Conservation (phyloP, 805 yeast species). For the Blastobotrys robertii region DNA sequence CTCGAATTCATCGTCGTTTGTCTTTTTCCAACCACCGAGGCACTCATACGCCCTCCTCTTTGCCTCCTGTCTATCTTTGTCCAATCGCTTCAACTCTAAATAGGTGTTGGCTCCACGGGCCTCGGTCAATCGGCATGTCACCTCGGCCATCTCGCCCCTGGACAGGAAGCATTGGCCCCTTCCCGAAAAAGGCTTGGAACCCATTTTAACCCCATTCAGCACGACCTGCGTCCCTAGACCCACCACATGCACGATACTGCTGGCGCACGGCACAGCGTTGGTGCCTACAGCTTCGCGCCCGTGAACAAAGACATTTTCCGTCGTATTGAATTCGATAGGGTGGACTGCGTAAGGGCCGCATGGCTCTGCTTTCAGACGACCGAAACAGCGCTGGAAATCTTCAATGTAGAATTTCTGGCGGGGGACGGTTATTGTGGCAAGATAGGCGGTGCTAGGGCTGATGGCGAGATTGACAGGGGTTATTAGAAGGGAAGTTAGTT, state of each 20-base stretch:
- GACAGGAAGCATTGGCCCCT: conserved; percentile 16
- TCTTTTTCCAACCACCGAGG: no score
- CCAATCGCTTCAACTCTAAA: no score
- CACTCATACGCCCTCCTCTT: no score
- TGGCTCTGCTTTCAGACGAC: neutral
- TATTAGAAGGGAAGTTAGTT: conserved; percentile 30
- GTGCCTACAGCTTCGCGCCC: neutral
- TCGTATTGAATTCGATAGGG: neutral
- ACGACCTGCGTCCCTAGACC: conserved; percentile 13
- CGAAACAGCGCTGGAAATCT: conserved; percentile 28
- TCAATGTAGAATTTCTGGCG: conserved; percentile 4
- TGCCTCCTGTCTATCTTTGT: no score
- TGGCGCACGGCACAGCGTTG: conserved; percentile 11
- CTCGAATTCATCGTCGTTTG: no score
- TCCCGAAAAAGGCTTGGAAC: conserved; percentile 14
- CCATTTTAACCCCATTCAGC: conserved; percentile 21
- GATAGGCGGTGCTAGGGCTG: conserved; percentile 16
- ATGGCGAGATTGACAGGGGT: conserved; percentile 20
- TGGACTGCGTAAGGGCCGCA: neutral
- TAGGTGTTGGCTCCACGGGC: no score
- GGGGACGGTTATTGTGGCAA: conserved; percentile 24
- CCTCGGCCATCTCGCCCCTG: no score
- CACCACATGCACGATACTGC: conserved; percentile 3
- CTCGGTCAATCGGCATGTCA: no score
- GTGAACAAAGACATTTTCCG: neutral